Base-by-base conservation (phyloP, 768 basidiomycete species). In the Phallus indusiatus region DNA sequence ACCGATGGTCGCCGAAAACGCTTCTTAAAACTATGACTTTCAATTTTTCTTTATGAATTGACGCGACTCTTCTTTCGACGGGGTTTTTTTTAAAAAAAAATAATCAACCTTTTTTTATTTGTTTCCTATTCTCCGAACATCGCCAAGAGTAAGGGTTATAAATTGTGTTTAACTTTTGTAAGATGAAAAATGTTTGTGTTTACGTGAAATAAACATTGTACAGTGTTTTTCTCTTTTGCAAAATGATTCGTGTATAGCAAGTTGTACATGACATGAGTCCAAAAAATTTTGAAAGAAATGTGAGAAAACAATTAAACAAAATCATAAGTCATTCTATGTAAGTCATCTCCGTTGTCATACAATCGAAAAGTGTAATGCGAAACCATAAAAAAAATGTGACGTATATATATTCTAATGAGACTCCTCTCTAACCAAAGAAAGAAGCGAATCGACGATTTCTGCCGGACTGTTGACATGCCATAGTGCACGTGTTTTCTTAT, bases 401-500 rank as follows among this genome's bases (percentile, higher is more conserved):
- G 28, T 28, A 7, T 28, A 28, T 28, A 28, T 28, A 28, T 28
- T 28, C 28, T 28, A 28, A 28, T 42, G 12, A 37, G 36, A 8
- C 12, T 59, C 20, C 1, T 71, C 73, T 55, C 75, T 75, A 24
- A 83, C 82, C 59, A 91, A 73, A 42, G 80, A 71, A 55, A 89
- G 69, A 78, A 94, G 82, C 64, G 87, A 81, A 8, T 88, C 88
- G 21, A 95, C 83, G 61, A 95, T 81, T 74, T 94, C 93, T 55
- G 81, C 82, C 14, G 94, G 90, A 50, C 85, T 83, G 61, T 89
- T 91, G 55, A 96, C 87, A 72, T 96, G 94, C 91, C 92, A 95
- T 50, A 80, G 81, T 18, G 93, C 94, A 53, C 94, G 75, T 52
- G 94, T 97, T 65, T 89, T 82, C 75, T 95, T 95, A 67, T 80